Evolutionary conservation across 495 filamentous ascomycete species (phyloP), one percentile per base, ranked within the genome.

Genomic region (Sphaerosporella brunnea): DNA sequence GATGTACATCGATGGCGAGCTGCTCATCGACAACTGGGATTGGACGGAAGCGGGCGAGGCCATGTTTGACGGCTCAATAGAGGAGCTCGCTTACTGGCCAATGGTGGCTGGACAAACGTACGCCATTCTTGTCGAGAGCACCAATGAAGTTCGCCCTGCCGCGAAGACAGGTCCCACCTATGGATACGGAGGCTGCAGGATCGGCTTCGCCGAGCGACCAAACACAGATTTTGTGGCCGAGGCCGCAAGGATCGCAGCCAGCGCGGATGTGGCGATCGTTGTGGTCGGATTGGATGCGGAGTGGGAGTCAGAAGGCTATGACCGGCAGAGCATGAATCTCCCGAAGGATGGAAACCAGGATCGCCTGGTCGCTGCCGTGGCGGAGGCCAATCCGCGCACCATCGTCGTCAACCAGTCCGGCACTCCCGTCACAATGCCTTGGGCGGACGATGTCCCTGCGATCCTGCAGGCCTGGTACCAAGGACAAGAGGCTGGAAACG

Each of bases 281-380:
- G 75, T 84, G 53, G 80, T 83, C 18, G 85, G 85, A 2, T 68
- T 92, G 11, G 82, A 83, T 55, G 73, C 71, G 36, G 85, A 93
- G 59, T 92, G 84, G 84, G 84, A 92, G 60, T 83, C 79, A 15
- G 85, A 92, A 49, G 85, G 85, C 19, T 78, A 84, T 51, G 84
- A 92, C 61, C 73, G 83, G n/a, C 71, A 78, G 46, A 75, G 74
- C 45, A 87, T 90, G 82, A 78, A 84, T 52, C 70, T 92, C 8
- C 84, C 84, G 3, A 69, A 68, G 0, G 66, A 68, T 32, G 78
- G 78, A 1, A 77, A 73, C 55, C 82, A 79, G 58, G 82, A 93
- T 57, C 72, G 77, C 23, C 67, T 93, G 21, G 74, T 90, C 54
- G 68, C 73, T 36, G 74, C 73, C 11, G 75, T 90, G 1, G 66